Percentiles rank a stretch among this genome's conserved stretches.
These are phyloP conservation scores for Claviceps capensis DNA, from an alignment of 2,329 filamentous ascomycete species.

Conservation along the genomic window DNA sequence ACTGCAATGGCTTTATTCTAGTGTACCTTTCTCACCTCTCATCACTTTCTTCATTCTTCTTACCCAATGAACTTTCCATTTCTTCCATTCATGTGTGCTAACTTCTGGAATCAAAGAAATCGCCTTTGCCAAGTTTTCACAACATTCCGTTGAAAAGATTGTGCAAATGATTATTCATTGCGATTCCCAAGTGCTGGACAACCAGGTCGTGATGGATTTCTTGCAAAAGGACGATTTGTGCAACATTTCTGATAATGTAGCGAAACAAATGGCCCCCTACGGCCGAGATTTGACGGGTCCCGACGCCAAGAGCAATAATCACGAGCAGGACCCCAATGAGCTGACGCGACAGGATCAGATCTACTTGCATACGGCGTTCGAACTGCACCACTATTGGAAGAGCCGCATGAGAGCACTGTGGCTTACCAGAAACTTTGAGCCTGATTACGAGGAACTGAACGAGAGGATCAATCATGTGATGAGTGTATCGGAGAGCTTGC, in stretches of 20 bases:
- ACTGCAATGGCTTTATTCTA: not conserved
- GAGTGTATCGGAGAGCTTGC: conserved; percentile 71
- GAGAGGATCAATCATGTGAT: conserved; percentile 78
- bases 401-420: conserved; percentile 84
- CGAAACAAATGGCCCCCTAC: conserved; percentile 88
- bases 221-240: conserved; percentile 84
- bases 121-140: conserved; percentile 85
- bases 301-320: conserved; percentile 59
- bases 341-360: conserved; percentile 93
- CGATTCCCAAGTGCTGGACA: conserved; percentile 77
- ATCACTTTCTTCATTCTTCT: not conserved
- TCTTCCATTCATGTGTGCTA: no score
- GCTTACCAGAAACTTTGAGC: conserved; percentile 70
- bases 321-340: conserved; percentile 77
- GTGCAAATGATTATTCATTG: conserved; percentile 93
- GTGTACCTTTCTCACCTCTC: not conserved
- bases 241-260: conserved; percentile 78
- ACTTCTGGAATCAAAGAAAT: conserved; percentile 43
- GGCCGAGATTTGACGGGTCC: conserved; percentile 93
- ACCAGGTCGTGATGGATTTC: conserved; percentile 91
- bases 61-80: not conserved
- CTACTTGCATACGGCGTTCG: conserved; percentile 83
- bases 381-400: conserved; percentile 98
- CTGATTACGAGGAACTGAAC: conserved; percentile 85
- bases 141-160: conserved; percentile 67